Evolutionary conservation across 345 rosid genomes (phyloP).

Genomic region (Aquilaria yunnanensis): DNA sequence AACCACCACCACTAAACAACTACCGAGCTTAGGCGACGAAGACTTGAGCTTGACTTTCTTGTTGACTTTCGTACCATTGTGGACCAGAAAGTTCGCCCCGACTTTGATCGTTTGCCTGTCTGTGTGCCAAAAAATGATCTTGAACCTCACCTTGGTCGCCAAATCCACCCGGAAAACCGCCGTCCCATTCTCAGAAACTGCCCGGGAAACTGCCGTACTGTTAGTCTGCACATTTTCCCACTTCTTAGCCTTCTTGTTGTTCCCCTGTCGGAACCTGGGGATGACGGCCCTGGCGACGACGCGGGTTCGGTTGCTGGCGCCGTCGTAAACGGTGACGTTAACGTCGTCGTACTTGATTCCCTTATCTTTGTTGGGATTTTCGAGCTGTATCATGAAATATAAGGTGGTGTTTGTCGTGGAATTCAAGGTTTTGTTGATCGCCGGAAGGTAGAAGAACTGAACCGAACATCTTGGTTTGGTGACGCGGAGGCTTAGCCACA

Average conservation of each 20-base stretch:
- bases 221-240: slow-evolving; percentile 16
- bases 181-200: slow-evolving; percentile 28
- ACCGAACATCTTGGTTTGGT: slow-evolving; percentile 51
- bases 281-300: not conserved
- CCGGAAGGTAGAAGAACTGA: slow-evolving; percentile 43
- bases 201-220: slow-evolving; percentile 23
- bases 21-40: slow-evolving; percentile 16
- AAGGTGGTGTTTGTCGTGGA: slow-evolving; percentile 27
- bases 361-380: slow-evolving; percentile 63
- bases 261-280: slow-evolving; percentile 13
- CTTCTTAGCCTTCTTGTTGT: slow-evolving; percentile 20
- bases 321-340: slow-evolving; percentile 14
- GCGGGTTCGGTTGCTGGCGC: not conserved
- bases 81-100: slow-evolving; percentile 46
- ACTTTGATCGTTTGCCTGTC: slow-evolving; percentile 39
- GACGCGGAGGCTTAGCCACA: slow-evolving; percentile 74
- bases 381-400: slow-evolving; percentile 35
- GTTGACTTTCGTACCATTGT: slow-evolving; percentile 24
- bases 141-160: slow-evolving; percentile 57
- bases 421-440: slow-evolving; percentile 39
- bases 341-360: slow-evolving; percentile 62
- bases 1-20: slow-evolving; percentile 9
- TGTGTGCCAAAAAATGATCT: slow-evolving; percentile 53
- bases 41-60: slow-evolving; percentile 47
- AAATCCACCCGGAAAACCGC: slow-evolving; percentile 54